Conservation (phyloP, 495 filamentous ascomycete genomes). For the Aspergillus diversus region DNA sequence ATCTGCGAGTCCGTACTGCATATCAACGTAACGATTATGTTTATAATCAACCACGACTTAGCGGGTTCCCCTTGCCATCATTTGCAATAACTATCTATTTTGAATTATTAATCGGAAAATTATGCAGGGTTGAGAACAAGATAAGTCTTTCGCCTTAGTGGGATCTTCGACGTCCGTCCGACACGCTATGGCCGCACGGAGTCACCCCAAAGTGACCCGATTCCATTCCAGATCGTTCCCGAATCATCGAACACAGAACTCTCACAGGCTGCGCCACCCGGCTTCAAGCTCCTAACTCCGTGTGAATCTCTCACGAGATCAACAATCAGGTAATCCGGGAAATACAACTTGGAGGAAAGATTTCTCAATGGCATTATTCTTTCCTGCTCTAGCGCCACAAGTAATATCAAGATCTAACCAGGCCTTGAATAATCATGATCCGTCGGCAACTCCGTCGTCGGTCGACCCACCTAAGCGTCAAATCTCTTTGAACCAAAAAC, state of each 20-base stretch:
- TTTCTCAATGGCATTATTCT: too few species aligned
- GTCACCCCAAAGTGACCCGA: too few species aligned
- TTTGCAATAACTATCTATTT: not conserved
- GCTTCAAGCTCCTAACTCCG: too few species aligned
- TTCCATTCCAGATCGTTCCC: not conserved
- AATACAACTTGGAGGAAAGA: too few species aligned
- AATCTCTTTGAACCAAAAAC: too few species aligned
- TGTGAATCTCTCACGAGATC: too few species aligned
- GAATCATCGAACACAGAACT: not conserved
- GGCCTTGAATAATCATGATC: not conserved
- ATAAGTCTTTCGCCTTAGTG: not conserved
- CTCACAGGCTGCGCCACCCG: too few species aligned
- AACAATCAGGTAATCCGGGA: too few species aligned
- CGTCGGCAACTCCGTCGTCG: constrained; percentile 1
- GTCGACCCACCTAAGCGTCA: constrained; percentile 2
- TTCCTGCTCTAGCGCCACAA: not conserved
- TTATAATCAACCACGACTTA: too few species aligned
- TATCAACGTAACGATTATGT: not conserved
- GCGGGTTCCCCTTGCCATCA: not conserved
- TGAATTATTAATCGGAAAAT: not conserved
- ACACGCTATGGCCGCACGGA: too few species aligned
- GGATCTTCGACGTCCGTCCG: too few species aligned
- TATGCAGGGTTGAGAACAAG: not conserved
- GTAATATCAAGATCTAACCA: not conserved
- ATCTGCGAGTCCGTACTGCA: not conserved